phyloP scores from a whole-genome alignment of 2,329 filamentous ascomycete species.

The Phialophora expanda region DNA sequence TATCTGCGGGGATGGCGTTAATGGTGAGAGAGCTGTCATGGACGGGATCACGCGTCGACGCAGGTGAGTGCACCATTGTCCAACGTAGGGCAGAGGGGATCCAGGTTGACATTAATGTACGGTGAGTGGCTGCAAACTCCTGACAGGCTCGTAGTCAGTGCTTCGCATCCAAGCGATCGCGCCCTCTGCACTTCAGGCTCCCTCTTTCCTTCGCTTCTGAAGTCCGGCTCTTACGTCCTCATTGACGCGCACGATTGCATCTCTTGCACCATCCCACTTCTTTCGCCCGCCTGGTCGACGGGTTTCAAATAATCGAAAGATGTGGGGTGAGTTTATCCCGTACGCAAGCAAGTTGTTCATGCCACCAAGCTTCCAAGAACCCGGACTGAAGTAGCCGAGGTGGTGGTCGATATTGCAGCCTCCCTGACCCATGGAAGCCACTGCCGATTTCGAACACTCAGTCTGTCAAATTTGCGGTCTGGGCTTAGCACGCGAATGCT shows the following conservation, averaged over 20 bases:
- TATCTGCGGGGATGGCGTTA: too few species aligned
- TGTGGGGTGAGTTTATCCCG: constrained; percentile 44
- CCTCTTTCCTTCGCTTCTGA: neutral
- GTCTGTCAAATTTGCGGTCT: constrained; percentile 22
- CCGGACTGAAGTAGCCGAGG: constrained; percentile 42
- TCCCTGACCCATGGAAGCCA: constrained; percentile 43
- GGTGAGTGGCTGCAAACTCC: neutral
- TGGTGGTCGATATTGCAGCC: constrained; percentile 43
- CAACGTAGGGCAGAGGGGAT: neutral
- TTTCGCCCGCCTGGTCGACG: constrained; percentile 39
- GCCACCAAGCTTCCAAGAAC: constrained; percentile 47
- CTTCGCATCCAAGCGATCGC: neutral
- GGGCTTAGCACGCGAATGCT: constrained; percentile 28
- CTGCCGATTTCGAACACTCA: constrained; percentile 29
- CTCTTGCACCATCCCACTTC: constrained; percentile 42
- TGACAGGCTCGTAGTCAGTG: neutral
- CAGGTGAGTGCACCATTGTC: neutral
- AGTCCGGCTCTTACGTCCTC: constrained; percentile 25
- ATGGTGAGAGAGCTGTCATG: too few species aligned
- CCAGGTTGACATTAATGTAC: neutral
- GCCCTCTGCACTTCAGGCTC: neutral
- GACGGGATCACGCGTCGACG: too few species aligned
- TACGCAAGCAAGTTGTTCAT: constrained; percentile 44
- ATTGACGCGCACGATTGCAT: constrained; percentile 40
- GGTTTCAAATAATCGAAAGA: constrained; percentile 47